These are phyloP conservation scores for Penicillium frequentans DNA, from an alignment of 2,329 filamentous ascomycete species.

Conservation along the genomic window DNA sequence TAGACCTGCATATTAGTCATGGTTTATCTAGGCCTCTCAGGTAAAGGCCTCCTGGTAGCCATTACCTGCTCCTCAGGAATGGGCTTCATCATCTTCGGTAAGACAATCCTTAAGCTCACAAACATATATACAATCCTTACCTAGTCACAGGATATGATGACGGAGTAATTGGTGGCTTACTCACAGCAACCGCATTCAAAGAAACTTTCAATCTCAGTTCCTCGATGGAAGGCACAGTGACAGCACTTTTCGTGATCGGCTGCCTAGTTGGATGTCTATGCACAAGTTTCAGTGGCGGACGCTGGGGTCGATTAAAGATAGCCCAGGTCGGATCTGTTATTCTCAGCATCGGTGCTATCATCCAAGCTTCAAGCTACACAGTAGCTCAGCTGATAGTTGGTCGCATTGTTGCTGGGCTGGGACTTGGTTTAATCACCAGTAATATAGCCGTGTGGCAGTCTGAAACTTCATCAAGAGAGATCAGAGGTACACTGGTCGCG, in stretches of 20 bases:
- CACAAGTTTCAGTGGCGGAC: constrained; percentile 56
- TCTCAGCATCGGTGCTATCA: constrained; percentile 59
- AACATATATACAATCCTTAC: background rate
- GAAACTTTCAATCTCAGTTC: constrained; percentile 19
- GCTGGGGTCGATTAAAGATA: constrained; percentile 56
- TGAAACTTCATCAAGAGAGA: constrained; percentile 17
- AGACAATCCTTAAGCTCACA: background rate
- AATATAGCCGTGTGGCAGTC: constrained; percentile 31
- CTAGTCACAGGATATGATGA: constrained; percentile 21
- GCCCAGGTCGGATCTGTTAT: constrained; percentile 62
- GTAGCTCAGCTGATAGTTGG: constrained; percentile 58
- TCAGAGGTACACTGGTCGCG: constrained; percentile 16
- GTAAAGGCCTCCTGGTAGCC: constrained; percentile 37
- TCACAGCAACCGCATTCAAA: constrained; percentile 21
- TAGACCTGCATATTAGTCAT: background rate
- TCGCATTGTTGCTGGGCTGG: constrained; percentile 54
- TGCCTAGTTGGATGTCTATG: constrained; percentile 56
- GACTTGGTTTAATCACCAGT: constrained; percentile 31
- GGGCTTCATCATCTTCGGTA: constrained; percentile 21
- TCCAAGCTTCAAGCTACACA: constrained; percentile 55
- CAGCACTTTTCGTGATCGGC: constrained; percentile 54
- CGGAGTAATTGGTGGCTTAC: constrained; percentile 23
- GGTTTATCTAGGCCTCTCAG: constrained; percentile 33
- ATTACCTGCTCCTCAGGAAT: constrained; percentile 42
- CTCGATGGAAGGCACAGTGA: constrained; percentile 35